Percentiles rank a stretch among this genome's conserved stretches.
Evolutionary conservation across 352 stramenopile genomes (phyloP).

Genomic region (Globisporangium nodosum): DNA sequence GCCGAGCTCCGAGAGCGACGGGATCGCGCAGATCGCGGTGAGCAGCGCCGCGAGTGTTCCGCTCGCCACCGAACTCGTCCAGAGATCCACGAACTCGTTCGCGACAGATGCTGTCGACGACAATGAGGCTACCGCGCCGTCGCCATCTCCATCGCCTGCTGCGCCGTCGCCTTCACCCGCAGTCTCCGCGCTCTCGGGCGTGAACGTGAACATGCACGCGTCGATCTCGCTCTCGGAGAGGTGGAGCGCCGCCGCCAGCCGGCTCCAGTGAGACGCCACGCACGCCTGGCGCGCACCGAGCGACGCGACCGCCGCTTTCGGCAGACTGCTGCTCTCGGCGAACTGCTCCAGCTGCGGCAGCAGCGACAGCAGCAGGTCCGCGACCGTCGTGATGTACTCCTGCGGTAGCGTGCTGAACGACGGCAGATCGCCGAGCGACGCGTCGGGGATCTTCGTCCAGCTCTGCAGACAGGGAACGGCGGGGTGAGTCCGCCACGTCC

Average conservation of each 20-base stretch:
- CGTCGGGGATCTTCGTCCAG: slow-evolving; percentile 45
- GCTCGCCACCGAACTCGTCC: slow-evolving; percentile 63
- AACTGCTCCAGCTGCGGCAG: slow-evolving; percentile 80
- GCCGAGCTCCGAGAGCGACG: slow-evolving; percentile 49
- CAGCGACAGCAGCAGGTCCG: slow-evolving; percentile 71
- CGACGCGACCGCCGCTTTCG: slow-evolving; percentile 50
- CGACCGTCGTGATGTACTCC: slow-evolving; percentile 82
- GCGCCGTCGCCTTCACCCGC: not conserved
- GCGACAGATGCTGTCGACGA: slow-evolving; percentile 7
- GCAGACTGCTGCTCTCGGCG: slow-evolving; percentile 60
- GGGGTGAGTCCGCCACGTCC: not conserved
- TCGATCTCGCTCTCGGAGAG: slow-evolving; percentile 36
- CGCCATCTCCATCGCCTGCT: slow-evolving; percentile 7
- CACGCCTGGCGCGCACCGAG: slow-evolving; percentile 41
- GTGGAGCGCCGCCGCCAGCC: slow-evolving; percentile 37
- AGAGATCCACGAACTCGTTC: slow-evolving; percentile 69
- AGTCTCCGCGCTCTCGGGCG: slow-evolving; percentile 9
- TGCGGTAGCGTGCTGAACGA: slow-evolving; percentile 75
- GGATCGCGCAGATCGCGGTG: slow-evolving; percentile 47
- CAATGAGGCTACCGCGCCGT: not conserved
- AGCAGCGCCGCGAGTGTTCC: slow-evolving; percentile 55
- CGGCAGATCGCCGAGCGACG: slow-evolving; percentile 46
- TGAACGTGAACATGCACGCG: slow-evolving; percentile 43
- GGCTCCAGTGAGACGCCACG: slow-evolving; percentile 41
- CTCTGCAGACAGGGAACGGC: slow-evolving; percentile 16